Percentiles rank a stretch among this genome's conserved stretches.
Conservation (phyloP, 306 rosid species). For the Clitoria ternatea region DNA sequence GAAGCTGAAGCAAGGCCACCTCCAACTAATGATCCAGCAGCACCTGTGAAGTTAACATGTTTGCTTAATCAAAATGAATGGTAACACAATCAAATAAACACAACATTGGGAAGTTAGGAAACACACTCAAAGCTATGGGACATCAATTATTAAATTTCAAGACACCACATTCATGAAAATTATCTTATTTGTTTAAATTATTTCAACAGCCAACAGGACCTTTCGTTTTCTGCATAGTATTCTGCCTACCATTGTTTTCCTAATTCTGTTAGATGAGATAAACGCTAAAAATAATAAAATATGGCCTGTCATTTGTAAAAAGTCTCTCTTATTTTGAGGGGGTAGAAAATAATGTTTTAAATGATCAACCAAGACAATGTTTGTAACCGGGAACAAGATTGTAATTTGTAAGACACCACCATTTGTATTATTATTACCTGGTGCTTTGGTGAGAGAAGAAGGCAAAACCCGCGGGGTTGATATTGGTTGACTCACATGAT, state of each 20-base stretch:
- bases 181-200: not conserved
- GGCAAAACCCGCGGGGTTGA: conserved; percentile 47
- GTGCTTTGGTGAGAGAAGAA: conserved; percentile 53
- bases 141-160: not conserved
- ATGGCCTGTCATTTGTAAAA: not conserved
- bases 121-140: conserved; percentile 11
- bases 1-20: conserved; percentile 60
- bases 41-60: conserved; percentile 45
- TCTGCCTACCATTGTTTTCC: not conserved
- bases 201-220: not conserved
- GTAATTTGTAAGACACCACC: not conserved
- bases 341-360: not conserved
- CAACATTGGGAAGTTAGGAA: not conserved
- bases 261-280: conserved; percentile 7
- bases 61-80: not conserved
- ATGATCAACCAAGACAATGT: conserved; percentile 6
- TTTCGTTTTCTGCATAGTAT: not conserved
- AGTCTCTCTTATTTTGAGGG: not conserved
- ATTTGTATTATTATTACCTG: conserved; percentile 63
- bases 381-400: not conserved
- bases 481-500: conserved; percentile 33
- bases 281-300: not conserved
- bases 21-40: conserved; percentile 52
- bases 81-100: not conserved
- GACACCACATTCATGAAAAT: not conserved